These are phyloP conservation scores for Zasmidium citrigriseum DNA, from an alignment of 2,329 filamentous ascomycete genomes.

Conservation along the genomic window DNA sequence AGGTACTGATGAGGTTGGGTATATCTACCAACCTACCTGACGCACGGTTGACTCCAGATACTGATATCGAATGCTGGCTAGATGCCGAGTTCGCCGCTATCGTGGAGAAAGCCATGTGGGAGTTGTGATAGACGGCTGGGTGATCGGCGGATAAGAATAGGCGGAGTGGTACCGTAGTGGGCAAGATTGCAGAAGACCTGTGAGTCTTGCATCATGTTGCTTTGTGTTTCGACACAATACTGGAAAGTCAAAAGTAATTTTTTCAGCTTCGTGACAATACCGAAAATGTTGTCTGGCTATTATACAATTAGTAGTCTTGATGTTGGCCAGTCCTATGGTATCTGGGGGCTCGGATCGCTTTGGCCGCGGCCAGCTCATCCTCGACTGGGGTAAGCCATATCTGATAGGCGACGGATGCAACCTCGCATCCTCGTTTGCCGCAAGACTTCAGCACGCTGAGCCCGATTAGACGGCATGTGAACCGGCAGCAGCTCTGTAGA, in stretches of 20 bases:
- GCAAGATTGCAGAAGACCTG: no score
- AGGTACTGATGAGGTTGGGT: background rate
- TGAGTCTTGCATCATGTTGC: no score
- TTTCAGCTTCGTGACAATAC: no score
- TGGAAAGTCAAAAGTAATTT: no score
- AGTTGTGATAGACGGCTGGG: background rate
- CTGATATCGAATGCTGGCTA: background rate
- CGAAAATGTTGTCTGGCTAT: background rate
- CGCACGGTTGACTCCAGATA: background rate
- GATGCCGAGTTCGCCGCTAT: constrained; percentile 7
- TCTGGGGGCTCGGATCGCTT: background rate
- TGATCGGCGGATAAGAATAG: constrained; percentile 16
- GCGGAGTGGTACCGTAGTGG: constrained; percentile 1
- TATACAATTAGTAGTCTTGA: background rate
- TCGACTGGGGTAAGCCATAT: background rate
- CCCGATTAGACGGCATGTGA: background rate
- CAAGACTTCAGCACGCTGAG: background rate
- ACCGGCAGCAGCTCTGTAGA: constrained; percentile 1
- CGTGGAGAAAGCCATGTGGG: background rate
- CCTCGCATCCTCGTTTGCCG: background rate
- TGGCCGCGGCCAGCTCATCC: background rate
- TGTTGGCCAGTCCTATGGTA: background rate
- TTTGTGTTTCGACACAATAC: no score
- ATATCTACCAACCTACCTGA: background rate
- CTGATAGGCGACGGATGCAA: background rate